Evolutionary conservation across 2,329 filamentous ascomycete genomes (phyloP).

Genomic region (Trichoderma cornu-damae): DNA sequence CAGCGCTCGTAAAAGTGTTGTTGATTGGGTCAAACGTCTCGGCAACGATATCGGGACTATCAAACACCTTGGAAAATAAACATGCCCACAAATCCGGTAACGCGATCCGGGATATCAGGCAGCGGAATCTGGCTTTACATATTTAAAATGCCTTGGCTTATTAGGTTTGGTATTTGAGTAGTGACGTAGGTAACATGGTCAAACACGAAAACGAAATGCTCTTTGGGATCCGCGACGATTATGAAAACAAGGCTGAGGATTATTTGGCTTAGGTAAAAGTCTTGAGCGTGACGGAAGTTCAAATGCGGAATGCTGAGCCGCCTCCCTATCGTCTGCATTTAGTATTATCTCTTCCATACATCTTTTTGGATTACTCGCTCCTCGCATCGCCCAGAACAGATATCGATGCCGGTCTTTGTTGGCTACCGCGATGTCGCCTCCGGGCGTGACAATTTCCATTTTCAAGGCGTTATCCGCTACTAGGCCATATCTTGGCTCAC

Average conservation of each 20-base stretch:
- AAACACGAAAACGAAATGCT: conserved; percentile 43
- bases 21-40: conserved; percentile 34
- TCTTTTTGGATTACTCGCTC: conserved; percentile 41
- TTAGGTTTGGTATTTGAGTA: conserved; percentile 42
- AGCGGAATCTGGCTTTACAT: conserved; percentile 36
- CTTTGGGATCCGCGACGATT: conserved; percentile 26
- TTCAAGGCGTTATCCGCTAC: conserved; percentile 58
- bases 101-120: conserved; percentile 28
- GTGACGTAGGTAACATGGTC: conserved; percentile 45
- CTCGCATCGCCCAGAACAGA: conserved; percentile 60
- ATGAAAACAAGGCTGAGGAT: conserved; percentile 26
- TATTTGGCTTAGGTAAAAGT: conserved; percentile 42
- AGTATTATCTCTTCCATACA: no score
- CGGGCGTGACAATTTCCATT: conserved; percentile 51
- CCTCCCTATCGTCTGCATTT: conserved; percentile 42
- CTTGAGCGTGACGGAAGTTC: conserved; percentile 53
- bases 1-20: conserved; percentile 36
- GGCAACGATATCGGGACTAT: conserved; percentile 26
- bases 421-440: conserved; percentile 45
- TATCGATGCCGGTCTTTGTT: conserved; percentile 51
- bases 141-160: conserved; percentile 45
- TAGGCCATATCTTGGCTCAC: conserved; percentile 51
- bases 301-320: conserved; percentile 56
- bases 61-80: conserved; percentile 36
- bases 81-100: conserved; percentile 34